A percentile compares a stretch with the other conserved stretches of the same genome.
phyloP scores from a whole-genome alignment of 23 red algal genomes.

The Gracilaria domingensis region DNA sequence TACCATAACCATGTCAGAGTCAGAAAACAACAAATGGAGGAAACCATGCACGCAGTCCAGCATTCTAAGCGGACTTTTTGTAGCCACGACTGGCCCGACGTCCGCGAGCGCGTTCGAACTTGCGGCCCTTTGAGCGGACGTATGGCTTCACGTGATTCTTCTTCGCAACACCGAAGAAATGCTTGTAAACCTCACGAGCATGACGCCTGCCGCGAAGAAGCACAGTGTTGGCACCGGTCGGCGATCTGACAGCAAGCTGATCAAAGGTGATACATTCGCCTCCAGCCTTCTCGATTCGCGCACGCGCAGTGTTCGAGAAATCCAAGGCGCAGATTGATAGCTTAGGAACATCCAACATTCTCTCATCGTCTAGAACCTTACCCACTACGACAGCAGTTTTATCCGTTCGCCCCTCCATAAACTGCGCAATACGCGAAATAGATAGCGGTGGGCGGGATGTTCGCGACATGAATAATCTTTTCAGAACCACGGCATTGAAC shows the following conservation, averaged over 20 bases:
- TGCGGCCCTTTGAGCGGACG: conserved; percentile 92
- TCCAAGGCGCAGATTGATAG: conserved; percentile 90
- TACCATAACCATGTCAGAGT: conserved; percentile 15
- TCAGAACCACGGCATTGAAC: conserved; percentile 92
- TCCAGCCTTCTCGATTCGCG: conserved; percentile 92
- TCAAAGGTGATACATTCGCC: conserved; percentile 96
- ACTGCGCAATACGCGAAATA: conserved; percentile 67
- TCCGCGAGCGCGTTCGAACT: conserved; percentile 96
- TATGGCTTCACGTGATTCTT: conserved; percentile 97
- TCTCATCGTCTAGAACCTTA: conserved; percentile 96
- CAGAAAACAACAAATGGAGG: conserved; percentile 13
- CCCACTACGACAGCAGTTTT: conserved; percentile 93
- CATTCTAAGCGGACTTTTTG: conserved; percentile 82
- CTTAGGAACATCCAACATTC: conserved; percentile 87
- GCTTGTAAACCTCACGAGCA: conserved; percentile 91
- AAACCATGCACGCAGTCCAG: conserved; percentile 11
- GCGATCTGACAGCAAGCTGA: conserved; percentile 87
- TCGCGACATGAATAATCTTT: conserved; percentile 95
- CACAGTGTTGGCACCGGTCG: conserved; percentile 82
- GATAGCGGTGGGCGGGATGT: conserved; percentile 96
- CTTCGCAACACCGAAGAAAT: conserved; percentile 91
- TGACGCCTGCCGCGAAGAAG: conserved; percentile 91
- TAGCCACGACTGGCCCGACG: conserved; percentile 92
- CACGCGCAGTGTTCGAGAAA: conserved; percentile 88
- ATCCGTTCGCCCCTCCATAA: conserved; percentile 66